phyloP scores from a whole-genome alignment of 106 monocot species.

The Hemerocallis citrina region DNA sequence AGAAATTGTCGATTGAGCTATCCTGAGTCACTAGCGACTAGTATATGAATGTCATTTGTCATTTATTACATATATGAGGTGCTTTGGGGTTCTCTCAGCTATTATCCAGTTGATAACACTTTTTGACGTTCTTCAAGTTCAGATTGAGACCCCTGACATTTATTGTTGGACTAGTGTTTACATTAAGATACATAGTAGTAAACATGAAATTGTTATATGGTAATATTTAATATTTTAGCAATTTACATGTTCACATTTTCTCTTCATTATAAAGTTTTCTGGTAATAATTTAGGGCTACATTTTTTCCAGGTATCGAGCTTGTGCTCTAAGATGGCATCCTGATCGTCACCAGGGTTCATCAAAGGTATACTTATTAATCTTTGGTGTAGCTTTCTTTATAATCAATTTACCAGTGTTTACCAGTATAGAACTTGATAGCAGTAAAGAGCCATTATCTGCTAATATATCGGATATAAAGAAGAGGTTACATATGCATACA shows the following conservation, averaged over 20 bases:
- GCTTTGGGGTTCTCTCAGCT: too few relatives aligned
- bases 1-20: too few relatives aligned
- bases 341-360: conserved; percentile 82
- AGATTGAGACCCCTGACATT: too few relatives aligned
- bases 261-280: not conserved
- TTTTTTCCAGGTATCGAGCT: conserved; percentile 49
- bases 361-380: conserved; percentile 39
- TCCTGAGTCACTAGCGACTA: too few relatives aligned
- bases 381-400: not conserved
- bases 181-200: not conserved
- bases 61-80: too few relatives aligned
- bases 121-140: too few relatives aligned
- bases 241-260: not conserved
- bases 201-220: not conserved
- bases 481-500: too few relatives aligned
- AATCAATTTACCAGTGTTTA: not conserved
- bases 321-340: conserved; percentile 98
- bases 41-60: too few relatives aligned
- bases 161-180: not conserved
- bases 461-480: too few relatives aligned
- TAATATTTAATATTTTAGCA: too few relatives aligned
- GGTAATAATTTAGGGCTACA: not conserved
- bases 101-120: too few relatives aligned
- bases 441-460: too few relatives aligned
- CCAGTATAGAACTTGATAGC: not conserved